phyloP scores from a whole-genome alignment of 2,329 filamentous ascomycete species.

The Trichoderma pleuroti region DNA sequence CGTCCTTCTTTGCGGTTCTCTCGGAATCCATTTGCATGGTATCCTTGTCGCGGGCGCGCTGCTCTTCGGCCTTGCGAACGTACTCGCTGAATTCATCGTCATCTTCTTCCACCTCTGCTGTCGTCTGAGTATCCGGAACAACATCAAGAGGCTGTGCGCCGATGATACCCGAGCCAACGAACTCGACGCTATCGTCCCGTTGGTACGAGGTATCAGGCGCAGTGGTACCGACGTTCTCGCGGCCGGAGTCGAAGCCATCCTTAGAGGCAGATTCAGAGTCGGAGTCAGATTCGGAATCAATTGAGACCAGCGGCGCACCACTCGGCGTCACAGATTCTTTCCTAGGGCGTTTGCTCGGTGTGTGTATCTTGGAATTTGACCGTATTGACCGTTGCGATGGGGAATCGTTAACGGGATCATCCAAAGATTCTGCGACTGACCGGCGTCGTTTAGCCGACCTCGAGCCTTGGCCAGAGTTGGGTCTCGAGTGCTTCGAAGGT shows the following conservation, averaged over 20 bases:
- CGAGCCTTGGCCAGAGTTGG: constrained; percentile 22
- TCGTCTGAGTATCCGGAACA: background rate
- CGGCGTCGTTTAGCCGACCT: constrained; percentile 22
- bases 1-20: constrained; percentile 26
- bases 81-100: constrained; percentile 45
- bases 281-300: constrained; percentile 31
- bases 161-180: constrained; percentile 23
- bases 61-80: constrained; percentile 39
- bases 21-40: constrained; percentile 20
- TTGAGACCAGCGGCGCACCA: constrained; percentile 26
- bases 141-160: background rate
- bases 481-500: constrained; percentile 38
- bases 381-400: constrained; percentile 24
- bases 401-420: constrained; percentile 22
- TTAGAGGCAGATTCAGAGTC: constrained; percentile 11
- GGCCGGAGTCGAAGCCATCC: background rate
- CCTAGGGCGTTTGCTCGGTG: constrained; percentile 8
- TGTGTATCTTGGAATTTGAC: constrained; percentile 16
- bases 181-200: constrained; percentile 26
- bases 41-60: constrained; percentile 30
- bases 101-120: background rate
- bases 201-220: constrained; percentile 6
- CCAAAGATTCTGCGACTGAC: constrained; percentile 19
- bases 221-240: constrained; percentile 16
- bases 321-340: constrained; percentile 6